Conservation (phyloP, 805 yeast species). For the Pichia manshurica region DNA sequence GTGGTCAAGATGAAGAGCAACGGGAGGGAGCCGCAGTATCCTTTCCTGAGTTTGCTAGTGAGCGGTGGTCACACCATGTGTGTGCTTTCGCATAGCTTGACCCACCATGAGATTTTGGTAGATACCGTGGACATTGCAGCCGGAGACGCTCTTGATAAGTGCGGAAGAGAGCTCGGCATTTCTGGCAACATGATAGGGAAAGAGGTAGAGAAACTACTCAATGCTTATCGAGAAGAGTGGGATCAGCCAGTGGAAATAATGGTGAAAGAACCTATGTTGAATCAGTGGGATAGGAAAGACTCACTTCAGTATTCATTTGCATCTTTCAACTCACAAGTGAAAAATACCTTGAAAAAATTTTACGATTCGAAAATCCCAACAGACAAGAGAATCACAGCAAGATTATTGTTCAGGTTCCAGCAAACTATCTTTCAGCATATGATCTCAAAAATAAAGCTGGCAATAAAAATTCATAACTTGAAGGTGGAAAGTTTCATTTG, state of each 20-base stretch:
- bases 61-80: constrained; percentile 96
- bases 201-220: constrained; percentile 60
- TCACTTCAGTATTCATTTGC: constrained; percentile 67
- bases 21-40: constrained; percentile 46
- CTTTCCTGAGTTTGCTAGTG: constrained; percentile 70
- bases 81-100: constrained; percentile 55
- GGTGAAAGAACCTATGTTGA: constrained; percentile 47
- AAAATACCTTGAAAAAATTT: constrained; percentile 24
- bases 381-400: constrained; percentile 29
- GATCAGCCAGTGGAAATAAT: constrained; percentile 24
- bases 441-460: constrained; percentile 52
- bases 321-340: constrained; percentile 42
- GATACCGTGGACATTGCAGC: constrained; percentile 84
- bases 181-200: constrained; percentile 81
- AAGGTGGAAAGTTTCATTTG: constrained; percentile 54
- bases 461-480: constrained; percentile 37
- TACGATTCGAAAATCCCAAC: constrained; percentile 16
- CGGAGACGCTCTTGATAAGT: constrained; percentile 91
- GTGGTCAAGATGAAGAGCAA: constrained; percentile 49
- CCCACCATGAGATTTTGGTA: constrained; percentile 65
- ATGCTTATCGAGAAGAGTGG: constrained; percentile 30
- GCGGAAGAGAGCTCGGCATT: constrained; percentile 80
- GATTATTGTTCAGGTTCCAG: constrained; percentile 57
- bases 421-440: constrained; percentile 67
- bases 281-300: constrained; percentile 41